These are phyloP conservation scores for Aciculosporium take DNA, from an alignment of 2,329 filamentous ascomycete genomes.

Conservation along the genomic window DNA sequence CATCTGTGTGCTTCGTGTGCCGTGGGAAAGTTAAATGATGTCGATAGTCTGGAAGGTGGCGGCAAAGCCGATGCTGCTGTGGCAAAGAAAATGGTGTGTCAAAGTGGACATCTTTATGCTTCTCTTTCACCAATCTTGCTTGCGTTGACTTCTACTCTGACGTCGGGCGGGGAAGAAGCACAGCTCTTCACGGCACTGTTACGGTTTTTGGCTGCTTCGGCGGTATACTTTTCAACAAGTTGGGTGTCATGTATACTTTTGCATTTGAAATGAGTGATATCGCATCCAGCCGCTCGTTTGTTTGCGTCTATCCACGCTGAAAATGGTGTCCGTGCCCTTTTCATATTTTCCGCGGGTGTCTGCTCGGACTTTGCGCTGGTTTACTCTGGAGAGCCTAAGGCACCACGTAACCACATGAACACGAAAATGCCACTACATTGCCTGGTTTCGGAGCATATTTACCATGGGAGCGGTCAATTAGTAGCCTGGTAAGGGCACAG, in stretches of 20 bases:
- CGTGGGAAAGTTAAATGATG: slow-evolving; percentile 60
- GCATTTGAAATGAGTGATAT: slow-evolving; percentile 63
- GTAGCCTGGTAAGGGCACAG: slow-evolving; percentile 39
- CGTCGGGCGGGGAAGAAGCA: slow-evolving; percentile 29
- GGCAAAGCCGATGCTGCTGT: slow-evolving; percentile 32
- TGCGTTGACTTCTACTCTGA: not conserved
- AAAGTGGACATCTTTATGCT: too few species aligned
- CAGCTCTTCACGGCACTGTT: slow-evolving; percentile 57
- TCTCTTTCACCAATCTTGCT: not conserved
- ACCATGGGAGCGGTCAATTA: slow-evolving; percentile 83
- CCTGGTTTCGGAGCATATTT: slow-evolving; percentile 91
- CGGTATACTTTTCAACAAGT: slow-evolving; percentile 60
- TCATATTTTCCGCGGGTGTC: slow-evolving; percentile 54
- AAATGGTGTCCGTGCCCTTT: slow-evolving; percentile 15
- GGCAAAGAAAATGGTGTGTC: slow-evolving; percentile 22
- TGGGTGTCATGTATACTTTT: slow-evolving; percentile 54
- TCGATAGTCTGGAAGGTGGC: slow-evolving; percentile 49
- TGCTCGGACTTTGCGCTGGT: slow-evolving; percentile 67
- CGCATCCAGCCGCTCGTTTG: slow-evolving; percentile 57
- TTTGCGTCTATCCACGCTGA: slow-evolving; percentile 54
- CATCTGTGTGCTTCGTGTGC: slow-evolving; percentile 42
- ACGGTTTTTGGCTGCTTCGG: slow-evolving; percentile 53
- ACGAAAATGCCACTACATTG: slow-evolving; percentile 78
- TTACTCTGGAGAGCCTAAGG: slow-evolving; percentile 74
- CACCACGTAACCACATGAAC: slow-evolving; percentile 68